Percentiles rank a stretch among this genome's conserved stretches.
Conservation (phyloP, 176 grass and related monocot species). For the Paspalum notatum region DNA sequence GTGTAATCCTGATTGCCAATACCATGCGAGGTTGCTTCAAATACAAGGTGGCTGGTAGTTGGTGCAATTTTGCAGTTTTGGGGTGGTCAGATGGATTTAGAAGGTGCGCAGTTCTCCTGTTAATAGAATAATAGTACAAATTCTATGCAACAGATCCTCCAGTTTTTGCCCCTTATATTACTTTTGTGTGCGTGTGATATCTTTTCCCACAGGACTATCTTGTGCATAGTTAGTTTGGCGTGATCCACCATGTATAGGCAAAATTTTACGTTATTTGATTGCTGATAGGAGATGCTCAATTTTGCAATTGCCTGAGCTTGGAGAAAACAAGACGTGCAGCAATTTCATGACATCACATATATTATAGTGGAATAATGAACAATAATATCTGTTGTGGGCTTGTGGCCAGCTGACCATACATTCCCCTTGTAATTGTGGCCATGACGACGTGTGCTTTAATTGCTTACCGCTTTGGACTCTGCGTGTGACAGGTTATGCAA, state of each 20-base stretch:
- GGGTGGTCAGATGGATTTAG: neutral
- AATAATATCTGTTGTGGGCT: no score
- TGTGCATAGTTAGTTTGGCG: conserved; percentile 30
- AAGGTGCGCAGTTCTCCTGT: neutral
- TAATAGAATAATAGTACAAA: conserved; percentile 11
- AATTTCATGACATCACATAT: neutral
- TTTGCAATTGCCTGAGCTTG: conserved; percentile 3
- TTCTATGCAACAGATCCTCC: neutral
- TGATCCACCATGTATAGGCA: conserved; percentile 25
- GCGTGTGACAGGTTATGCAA: neutral
- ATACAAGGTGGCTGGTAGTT: neutral
- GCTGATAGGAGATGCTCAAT: neutral
- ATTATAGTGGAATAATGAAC: neutral
- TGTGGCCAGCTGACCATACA: neutral
- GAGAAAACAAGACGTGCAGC: neutral
- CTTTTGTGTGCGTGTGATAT: neutral
- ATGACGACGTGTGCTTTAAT: neutral
- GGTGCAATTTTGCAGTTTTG: conserved; percentile 13
- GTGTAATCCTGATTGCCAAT: neutral
- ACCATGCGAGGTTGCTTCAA: neutral
- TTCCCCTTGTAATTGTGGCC: neutral
- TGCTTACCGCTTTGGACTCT: neutral
- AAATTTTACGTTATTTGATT: neutral
- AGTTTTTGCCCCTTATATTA: neutral
- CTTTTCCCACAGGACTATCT: neutral